phyloP scores from a whole-genome alignment of 768 basidiomycete species.

The Kondoa subrosea region DNA sequence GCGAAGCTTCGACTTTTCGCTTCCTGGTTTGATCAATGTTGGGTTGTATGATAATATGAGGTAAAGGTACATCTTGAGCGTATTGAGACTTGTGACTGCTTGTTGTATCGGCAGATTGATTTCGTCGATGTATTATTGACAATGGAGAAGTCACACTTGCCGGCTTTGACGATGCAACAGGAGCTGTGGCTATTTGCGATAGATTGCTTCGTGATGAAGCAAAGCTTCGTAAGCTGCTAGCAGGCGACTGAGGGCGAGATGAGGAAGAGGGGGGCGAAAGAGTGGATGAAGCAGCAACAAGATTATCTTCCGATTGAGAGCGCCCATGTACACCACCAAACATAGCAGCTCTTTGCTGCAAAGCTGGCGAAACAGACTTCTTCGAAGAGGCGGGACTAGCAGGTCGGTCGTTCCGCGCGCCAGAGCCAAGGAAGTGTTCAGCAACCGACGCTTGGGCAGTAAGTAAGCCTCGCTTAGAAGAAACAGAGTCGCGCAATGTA shows the following conservation, averaged over 20 bases:
- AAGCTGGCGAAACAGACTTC: not conserved
- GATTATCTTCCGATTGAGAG: not conserved
- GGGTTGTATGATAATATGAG: not conserved
- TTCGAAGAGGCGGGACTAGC: not conserved
- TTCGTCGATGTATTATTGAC: not conserved
- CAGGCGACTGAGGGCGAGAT: not conserved
- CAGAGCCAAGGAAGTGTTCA: not conserved
- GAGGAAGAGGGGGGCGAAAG: not conserved
- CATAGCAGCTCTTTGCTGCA: not conserved
- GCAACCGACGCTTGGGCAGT: not conserved
- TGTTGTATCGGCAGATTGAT: not conserved
- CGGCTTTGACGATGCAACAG: not conserved
- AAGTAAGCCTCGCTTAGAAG: conserved; percentile 1
- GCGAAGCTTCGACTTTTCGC: not conserved
- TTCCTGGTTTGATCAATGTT: not conserved
- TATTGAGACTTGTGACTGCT: not conserved
- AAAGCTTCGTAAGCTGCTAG: not conserved
- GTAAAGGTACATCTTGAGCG: not conserved
- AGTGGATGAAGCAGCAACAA: not conserved
- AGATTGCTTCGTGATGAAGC: not conserved
- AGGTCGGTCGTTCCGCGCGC: not conserved
- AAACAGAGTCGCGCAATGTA: not conserved
- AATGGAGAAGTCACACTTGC: not conserved
- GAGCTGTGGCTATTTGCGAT: not conserved
- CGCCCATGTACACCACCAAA: conserved; percentile 3